A percentile compares a stretch with the other conserved stretches of the same genome.
Evolutionary conservation across 1,139 yeast genomes (phyloP).

Genomic region (Candida tropicalis): DNA sequence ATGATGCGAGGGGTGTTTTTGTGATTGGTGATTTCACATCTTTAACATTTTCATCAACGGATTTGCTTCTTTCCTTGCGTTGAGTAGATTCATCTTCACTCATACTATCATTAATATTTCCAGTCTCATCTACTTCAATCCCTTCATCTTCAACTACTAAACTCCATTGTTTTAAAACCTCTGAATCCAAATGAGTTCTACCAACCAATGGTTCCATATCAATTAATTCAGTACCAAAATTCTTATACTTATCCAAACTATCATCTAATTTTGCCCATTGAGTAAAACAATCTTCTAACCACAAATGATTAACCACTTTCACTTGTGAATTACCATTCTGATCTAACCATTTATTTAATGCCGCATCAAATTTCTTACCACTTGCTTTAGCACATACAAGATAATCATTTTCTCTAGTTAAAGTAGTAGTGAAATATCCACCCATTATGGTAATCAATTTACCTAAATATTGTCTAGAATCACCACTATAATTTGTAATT

Average conservation of each 20-base stretch:
- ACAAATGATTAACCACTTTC: conserved; percentile 69
- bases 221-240: conserved; percentile 42
- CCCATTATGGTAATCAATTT: conserved; percentile 71
- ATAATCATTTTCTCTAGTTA: conserved; percentile 70
- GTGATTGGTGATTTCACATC: too few relatives aligned
- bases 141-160: conserved; percentile 17
- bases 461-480: conserved; percentile 72
- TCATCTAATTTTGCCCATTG: conserved; percentile 58
- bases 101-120: conserved; percentile 37
- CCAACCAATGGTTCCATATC: conserved; percentile 53
- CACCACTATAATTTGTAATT: conserved; percentile 83
- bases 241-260: conserved; percentile 45
- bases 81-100: conserved; percentile 30
- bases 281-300: conserved; percentile 86
- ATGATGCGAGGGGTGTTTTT: too few relatives aligned
- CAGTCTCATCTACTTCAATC: conserved; percentile 14
- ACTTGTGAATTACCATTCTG: conserved; percentile 37
- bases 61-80: neutral
- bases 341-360: conserved; percentile 57
- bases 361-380: conserved; percentile 80
- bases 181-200: conserved; percentile 45
- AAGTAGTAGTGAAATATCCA: conserved; percentile 71
- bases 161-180: conserved; percentile 45
- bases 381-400: conserved; percentile 66
- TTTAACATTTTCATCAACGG: neutral